Evolutionary conservation across 2,329 filamentous ascomycete genomes (phyloP), one percentile per base, ranked within the genome.

Genomic region (Diaporthe sp.): DNA sequence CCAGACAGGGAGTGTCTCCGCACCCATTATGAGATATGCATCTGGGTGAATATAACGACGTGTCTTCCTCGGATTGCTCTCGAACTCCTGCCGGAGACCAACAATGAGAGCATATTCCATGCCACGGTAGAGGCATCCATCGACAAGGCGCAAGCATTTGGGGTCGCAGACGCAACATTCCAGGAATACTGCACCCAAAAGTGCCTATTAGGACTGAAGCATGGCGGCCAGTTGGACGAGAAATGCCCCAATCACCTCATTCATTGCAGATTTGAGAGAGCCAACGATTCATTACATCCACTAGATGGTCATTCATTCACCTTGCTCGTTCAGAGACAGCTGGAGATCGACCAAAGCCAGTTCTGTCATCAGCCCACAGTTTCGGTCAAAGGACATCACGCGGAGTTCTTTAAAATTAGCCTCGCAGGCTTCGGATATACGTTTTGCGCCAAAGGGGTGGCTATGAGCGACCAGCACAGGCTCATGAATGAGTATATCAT

Each of bases 341-440:
- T 67, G 17, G 25, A 67, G 28, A 37, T 37, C 9, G 61, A 67
- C 19, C 61, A 67, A 37, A n/a, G 19, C 19, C 28, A 17, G 3
- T 67, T 67, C 1, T 49, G 42, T 13, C 44, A n/a, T 4, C 25
- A 49, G 28, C 61, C 61, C 7, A n/a, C 5, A 12, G 19, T 67
- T 22, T 49, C 28, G 9, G 19, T n/a, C 2, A 19, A 49, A 37
- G 61, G 61, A 4, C 61, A 67, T 49, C 44, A 67, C 39, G 44
- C 39, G 28, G 28, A 67, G 10, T 67, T 67, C 61, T 67, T 67
- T 44, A 67, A 67, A 10, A n/a, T 67, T 4, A 51, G 44, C 12
- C 61, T 67, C 2, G 61, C 61, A 34, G 61, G 61, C 9, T 67
- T 49, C 42, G 61, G 44, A 1, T 49, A 67, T 17, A 67, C 61